These are phyloP conservation scores for Wickerhamiella allomyrinae DNA, from an alignment of 805 yeast species.

Conservation along the genomic window DNA sequence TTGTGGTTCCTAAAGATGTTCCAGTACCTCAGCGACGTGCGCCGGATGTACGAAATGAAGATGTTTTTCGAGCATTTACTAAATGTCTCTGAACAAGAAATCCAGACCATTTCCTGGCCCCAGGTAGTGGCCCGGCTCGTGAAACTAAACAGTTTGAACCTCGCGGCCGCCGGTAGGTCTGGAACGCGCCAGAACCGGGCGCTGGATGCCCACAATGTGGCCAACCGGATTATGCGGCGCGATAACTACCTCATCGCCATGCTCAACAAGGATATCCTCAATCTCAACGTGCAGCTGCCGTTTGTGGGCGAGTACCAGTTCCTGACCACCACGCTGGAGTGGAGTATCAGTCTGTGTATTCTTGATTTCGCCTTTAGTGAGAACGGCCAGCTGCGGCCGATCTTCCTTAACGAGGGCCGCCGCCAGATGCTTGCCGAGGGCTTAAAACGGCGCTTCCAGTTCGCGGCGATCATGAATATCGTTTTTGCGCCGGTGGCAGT, in stretches of 20 bases:
- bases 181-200: conserved; percentile 40
- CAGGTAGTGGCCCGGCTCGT: conserved; percentile 64
- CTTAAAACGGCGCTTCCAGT: conserved; percentile 60
- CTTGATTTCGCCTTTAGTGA: conserved; percentile 74
- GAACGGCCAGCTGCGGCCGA: conserved; percentile 65
- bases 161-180: conserved; percentile 26
- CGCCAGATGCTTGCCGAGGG: conserved; percentile 54
- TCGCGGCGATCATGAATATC: conserved; percentile 78
- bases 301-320: conserved; percentile 28
- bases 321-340: conserved; percentile 78
- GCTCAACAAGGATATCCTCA: conserved; percentile 62
- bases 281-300: conserved; percentile 46
- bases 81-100: conserved; percentile 60
- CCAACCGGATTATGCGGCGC: conserved; percentile 88
- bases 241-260: conserved; percentile 89
- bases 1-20: conserved; percentile 27
- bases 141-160: conserved; percentile 42
- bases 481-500: conserved; percentile 77
- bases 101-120: conserved; percentile 91
- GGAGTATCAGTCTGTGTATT: conserved; percentile 84
- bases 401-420: conserved; percentile 55
- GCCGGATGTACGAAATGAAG: conserved; percentile 55
- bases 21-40: conserved; percentile 42
- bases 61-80: conserved; percentile 64
- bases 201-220: conserved; percentile 85